Evolutionary conservation across 768 basidiomycete species (phyloP).

Genomic region (Dentipellis fragilis): DNA sequence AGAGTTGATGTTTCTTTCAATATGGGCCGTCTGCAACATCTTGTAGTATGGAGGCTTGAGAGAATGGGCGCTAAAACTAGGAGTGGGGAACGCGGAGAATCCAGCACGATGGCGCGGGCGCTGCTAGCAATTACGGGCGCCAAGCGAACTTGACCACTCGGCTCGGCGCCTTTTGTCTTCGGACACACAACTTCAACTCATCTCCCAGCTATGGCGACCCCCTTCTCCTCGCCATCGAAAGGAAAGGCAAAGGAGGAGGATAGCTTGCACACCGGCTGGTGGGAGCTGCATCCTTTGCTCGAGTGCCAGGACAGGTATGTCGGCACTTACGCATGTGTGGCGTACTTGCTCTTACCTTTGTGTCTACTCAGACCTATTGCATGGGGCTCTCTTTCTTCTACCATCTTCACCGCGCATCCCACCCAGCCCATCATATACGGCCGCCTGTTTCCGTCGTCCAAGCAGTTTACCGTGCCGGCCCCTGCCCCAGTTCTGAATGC

Average conservation of each 20-base stretch:
- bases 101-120: no score
- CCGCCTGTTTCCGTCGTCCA: conserved; percentile 61
- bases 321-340: not conserved
- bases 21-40: conserved; percentile 39
- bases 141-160: no score
- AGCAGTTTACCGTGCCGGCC: conserved; percentile 48
- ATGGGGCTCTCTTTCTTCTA: conserved; percentile 58
- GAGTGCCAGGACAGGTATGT: conserved; percentile 47
- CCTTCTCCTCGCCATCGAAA: conserved; percentile 27
- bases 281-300: conserved; percentile 56
- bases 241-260: conserved; percentile 42
- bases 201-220: conserved; percentile 17
- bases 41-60: not conserved
- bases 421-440: conserved; percentile 49
- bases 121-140: no score
- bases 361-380: conserved; percentile 42
- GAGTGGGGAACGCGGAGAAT: not conserved
- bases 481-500: conserved; percentile 39
- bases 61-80: not conserved
- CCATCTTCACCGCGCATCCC: conserved; percentile 61
- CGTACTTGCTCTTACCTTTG: not conserved
- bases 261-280: conserved; percentile 61
- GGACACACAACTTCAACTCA: not conserved
- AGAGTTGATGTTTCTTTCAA: conserved; percentile 42
- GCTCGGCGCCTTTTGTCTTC: no score